Evolutionary conservation across 805 yeast species (phyloP).

Genomic region (Ogataea paraovalis): DNA sequence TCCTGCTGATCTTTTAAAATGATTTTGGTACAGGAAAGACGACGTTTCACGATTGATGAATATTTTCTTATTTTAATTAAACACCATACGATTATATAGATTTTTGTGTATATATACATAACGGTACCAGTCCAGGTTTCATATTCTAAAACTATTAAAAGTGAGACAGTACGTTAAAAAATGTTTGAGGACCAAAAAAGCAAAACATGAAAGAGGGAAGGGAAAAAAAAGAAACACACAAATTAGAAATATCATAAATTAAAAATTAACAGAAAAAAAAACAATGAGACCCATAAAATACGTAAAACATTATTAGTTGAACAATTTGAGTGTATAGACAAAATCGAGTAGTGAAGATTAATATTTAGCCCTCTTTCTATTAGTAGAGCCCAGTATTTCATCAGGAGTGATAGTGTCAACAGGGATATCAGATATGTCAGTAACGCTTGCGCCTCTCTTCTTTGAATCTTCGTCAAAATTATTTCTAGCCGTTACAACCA

Average conservation of each 20-base stretch:
- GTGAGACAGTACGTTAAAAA: background rate
- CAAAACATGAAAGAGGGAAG: background rate
- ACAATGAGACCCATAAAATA: no score
- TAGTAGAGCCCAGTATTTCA: background rate
- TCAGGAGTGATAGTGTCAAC: background rate
- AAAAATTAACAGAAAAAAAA: no score
- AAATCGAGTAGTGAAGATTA: background rate
- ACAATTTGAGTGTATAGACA: background rate
- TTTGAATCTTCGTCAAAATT: background rate
- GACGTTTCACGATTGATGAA: background rate
- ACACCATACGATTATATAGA: no score
- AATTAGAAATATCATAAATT: no score
- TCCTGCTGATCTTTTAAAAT: slow-evolving; percentile 15
- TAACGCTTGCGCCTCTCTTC: background rate
- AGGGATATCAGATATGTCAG: background rate
- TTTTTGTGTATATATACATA: background rate
- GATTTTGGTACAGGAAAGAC: no score
- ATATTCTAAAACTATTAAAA: background rate
- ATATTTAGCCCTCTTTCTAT: background rate
- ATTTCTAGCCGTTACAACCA: background rate
- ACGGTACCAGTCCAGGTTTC: background rate
- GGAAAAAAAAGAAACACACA: no score
- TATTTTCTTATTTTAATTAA: no score
- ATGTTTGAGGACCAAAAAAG: background rate
- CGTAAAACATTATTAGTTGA: no score